Conservation (phyloP, 2,329 filamentous ascomycete genomes). For the Colletotrichum phormii region DNA sequence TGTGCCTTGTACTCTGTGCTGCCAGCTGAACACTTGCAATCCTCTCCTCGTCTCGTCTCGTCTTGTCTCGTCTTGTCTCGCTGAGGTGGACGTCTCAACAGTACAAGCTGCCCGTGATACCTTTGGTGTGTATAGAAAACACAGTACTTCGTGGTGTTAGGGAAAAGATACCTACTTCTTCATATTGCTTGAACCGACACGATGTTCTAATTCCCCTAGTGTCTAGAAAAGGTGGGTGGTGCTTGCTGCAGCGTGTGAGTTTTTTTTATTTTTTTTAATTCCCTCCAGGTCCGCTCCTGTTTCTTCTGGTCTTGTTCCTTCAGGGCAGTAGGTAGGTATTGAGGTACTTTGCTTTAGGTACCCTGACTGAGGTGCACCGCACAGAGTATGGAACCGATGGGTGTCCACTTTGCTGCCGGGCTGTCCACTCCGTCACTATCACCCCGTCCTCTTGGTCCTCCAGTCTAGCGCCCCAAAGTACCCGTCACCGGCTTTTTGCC, state of each 20-base stretch:
- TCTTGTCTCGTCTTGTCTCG: background rate
- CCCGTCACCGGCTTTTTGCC: background rate
- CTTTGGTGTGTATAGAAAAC: background rate
- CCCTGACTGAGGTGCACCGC: background rate
- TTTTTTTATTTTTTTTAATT: background rate
- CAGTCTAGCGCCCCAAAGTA: background rate
- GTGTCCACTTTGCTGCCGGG: background rate
- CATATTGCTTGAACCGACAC: background rate
- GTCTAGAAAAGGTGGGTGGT: background rate
- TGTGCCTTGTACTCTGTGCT: background rate
- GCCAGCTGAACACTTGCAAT: background rate
- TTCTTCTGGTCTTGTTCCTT: background rate
- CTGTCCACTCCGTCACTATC: background rate
- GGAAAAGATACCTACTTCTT: too few relatives aligned
- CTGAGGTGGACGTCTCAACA: background rate
- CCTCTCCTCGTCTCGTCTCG: background rate
- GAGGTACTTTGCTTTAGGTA: background rate
- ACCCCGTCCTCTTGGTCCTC: background rate
- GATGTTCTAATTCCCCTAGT: background rate
- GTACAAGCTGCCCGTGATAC: background rate
- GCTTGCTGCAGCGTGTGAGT: conserved; percentile 1
- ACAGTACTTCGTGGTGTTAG: too few relatives aligned
- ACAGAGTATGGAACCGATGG: background rate
- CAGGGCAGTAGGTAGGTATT: background rate
- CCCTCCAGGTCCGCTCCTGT: background rate